Evolutionary conservation across 306 rosid species (phyloP), one percentile per base, ranked within the genome.

Genomic region (Astragalus membranaceus): DNA sequence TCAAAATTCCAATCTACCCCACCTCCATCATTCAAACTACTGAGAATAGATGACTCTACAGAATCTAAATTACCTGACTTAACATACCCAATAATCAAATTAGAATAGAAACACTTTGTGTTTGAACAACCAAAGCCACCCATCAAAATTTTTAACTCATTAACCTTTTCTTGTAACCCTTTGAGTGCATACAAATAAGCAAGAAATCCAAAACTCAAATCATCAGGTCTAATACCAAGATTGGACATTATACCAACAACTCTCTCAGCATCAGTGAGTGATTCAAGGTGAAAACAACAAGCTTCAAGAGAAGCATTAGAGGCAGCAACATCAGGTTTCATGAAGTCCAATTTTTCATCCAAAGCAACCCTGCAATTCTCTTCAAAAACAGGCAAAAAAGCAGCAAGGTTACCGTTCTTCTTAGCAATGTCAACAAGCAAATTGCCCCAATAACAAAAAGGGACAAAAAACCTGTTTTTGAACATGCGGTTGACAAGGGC

Each of bases 261-360:
- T 33, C 73, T 80, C 72, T 89, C 90, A 4, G 99, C 92, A 70
- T 82, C 87, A 11, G 70, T 83, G 44, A 87, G 81, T 0, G 95
- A 95, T 75, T 87, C 89, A 63, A 91, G 92, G 72, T 79, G 77
- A 72, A 59, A 50, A 67, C 97, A 95, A 78, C 91, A 94, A 33
- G 87, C 97, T 75, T 89, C 91, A 44, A 95, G 57, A 0, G 97
- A 96, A 0, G 95, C 96, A 83, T 95, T 91, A 48, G 97, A 95
- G 59, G 91, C 95, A 10, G 30, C 69, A 80, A 91, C 81, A 77
- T 88, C 89, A 29, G 92, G 97, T 39, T 74, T 86, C 99, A 91
- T 79, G 65, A 80, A 80, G 23, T 77, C 87, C 69, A 95, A 4
- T 71, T 82, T 86, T 88, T 95, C 99, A 62, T 83, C 86, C 57